phyloP scores from a whole-genome alignment of 768 basidiomycete genomes.

The Termitomyces titanicus region DNA sequence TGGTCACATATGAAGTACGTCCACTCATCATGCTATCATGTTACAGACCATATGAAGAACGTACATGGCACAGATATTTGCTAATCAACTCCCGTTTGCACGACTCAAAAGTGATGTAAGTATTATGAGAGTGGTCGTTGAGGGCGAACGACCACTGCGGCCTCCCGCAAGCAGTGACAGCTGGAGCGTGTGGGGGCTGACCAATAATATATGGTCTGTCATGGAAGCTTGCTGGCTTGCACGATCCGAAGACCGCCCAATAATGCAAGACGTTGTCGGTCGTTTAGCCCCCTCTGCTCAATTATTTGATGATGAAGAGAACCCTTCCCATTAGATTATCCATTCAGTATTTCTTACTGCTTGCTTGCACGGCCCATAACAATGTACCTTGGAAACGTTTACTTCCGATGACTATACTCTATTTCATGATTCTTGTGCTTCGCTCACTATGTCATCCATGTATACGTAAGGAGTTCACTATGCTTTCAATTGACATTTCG shows the following conservation, averaged over 20 bases:
- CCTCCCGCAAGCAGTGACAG: neutral
- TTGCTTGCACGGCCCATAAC: neutral
- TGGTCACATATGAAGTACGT: constrained; percentile 1
- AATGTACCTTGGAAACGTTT: neutral
- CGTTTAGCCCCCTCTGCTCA: neutral
- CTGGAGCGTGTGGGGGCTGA: neutral
- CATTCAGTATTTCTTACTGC: neutral
- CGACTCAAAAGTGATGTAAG: neutral
- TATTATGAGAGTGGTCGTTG: neutral
- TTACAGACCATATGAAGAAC: neutral
- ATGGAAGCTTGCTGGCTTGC: neutral
- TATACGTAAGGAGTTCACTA: too few species aligned
- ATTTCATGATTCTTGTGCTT: too few species aligned
- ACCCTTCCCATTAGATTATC: neutral
- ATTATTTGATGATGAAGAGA: too few species aligned
- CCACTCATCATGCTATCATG: neutral
- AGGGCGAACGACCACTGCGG: neutral
- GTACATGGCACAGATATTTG: neutral
- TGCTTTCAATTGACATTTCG: too few species aligned
- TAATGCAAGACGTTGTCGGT: neutral
- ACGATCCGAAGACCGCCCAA: neutral
- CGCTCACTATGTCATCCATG: too few species aligned
- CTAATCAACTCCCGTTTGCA: neutral
- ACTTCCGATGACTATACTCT: neutral
- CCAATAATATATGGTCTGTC: neutral